Conservation (phyloP, 2,329 filamentous ascomycete genomes). For the Sporothrix mexicana region DNA sequence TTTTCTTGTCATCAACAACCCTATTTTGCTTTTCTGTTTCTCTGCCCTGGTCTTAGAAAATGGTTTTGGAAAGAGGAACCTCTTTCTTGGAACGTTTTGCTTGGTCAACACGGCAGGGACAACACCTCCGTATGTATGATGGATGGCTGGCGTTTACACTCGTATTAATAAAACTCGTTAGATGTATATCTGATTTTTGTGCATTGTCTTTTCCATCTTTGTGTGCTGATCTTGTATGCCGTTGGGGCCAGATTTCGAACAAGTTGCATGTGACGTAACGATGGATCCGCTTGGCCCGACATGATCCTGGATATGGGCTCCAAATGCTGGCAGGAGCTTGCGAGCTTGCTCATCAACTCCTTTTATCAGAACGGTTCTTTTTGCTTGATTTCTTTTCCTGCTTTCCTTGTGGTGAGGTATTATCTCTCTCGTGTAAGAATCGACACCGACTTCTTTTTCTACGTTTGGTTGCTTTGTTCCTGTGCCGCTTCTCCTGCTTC, state of each 20-base stretch:
- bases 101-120: neutral
- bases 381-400: too few relatives aligned
- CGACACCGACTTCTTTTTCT: too few relatives aligned
- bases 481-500: neutral
- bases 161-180: constrained; percentile 33
- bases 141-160: constrained; percentile 38
- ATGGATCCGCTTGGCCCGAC: neutral
- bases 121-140: constrained; percentile 38
- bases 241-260: neutral
- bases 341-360: too few relatives aligned
- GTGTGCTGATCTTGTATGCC: neutral
- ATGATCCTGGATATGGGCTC: neutral
- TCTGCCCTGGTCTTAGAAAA: neutral
- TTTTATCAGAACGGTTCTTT: too few relatives aligned
- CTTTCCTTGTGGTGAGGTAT: too few relatives aligned
- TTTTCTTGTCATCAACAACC: constrained; percentile 22
- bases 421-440: too few relatives aligned
- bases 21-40: neutral
- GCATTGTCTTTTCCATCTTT: neutral
- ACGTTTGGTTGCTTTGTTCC: neutral
- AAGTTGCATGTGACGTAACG: neutral
- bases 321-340: too few relatives aligned
- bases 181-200: neutral
- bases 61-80: neutral
- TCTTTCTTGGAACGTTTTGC: too few relatives aligned